A percentile compares a stretch with the other conserved stretches of the same genome.
Conservation (phyloP, 441 rosid genomes). For the Dalechampia spathulata region DNA sequence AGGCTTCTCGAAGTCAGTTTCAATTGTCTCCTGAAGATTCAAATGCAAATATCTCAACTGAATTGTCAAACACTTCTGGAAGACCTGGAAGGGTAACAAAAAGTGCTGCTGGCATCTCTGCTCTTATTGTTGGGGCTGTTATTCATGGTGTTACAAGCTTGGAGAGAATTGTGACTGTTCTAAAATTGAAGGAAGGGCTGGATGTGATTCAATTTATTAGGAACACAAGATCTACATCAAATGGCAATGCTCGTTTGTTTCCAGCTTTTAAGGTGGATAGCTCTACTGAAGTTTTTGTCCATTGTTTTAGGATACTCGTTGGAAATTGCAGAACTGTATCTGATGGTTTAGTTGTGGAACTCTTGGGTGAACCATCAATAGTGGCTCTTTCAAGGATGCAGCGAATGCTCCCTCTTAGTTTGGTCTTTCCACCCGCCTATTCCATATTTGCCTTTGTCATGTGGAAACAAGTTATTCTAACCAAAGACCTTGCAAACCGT, state of each 20-base stretch:
- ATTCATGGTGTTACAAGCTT: slow-evolving; percentile 88
- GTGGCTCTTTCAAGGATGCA: slow-evolving; percentile 97
- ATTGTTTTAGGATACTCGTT: slow-evolving; percentile 92
- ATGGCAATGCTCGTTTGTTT: slow-evolving; percentile 67
- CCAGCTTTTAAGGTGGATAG: slow-evolving; percentile 62
- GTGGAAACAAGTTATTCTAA: slow-evolving; percentile 76
- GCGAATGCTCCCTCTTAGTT: slow-evolving; percentile 72
- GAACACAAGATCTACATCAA: slow-evolving; percentile 63
- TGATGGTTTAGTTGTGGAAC: slow-evolving; percentile 86
- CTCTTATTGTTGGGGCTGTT: slow-evolving; percentile 78
- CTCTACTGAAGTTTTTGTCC: slow-evolving; percentile 67
- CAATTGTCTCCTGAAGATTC: slow-evolving; percentile 82
- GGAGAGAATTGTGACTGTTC: slow-evolving; percentile 85
- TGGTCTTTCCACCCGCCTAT: slow-evolving; percentile 95
- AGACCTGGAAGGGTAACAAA: slow-evolving; percentile 55
- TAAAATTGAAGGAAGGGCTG: slow-evolving; percentile 79
- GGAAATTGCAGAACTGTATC: slow-evolving; percentile 88
- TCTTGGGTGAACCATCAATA: slow-evolving; percentile 78
- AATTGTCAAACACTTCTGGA: slow-evolving; percentile 34
- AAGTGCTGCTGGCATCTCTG: slow-evolving; percentile 78
- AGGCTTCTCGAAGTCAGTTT: slow-evolving; percentile 80
- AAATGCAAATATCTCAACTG: slow-evolving; percentile 40
- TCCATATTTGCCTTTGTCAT: slow-evolving; percentile 74
- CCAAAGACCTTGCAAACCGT: slow-evolving; percentile 41
- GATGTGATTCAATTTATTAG: slow-evolving; percentile 84